Percentiles rank a stretch among this genome's conserved stretches.
These are phyloP conservation scores for Athelia sp. DNA, from an alignment of 1,284 basidiomycete species.

Conservation along the genomic window DNA sequence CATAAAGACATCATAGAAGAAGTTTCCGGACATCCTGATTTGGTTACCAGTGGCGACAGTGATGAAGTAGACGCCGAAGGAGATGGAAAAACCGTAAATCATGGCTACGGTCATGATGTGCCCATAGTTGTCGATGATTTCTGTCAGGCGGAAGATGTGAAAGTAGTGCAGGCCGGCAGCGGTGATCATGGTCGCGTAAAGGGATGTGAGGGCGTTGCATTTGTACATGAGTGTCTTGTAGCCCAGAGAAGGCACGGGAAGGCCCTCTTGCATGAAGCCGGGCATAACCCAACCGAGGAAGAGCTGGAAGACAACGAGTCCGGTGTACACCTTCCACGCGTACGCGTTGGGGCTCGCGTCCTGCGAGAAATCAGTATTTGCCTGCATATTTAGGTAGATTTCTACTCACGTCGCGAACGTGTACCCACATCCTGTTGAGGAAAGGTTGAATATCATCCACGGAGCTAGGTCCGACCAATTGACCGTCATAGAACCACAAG, in stretches of 20 bases:
- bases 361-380: background rate
- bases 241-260: slow-evolving; percentile 86
- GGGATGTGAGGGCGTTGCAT: slow-evolving; percentile 89
- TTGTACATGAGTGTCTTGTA: slow-evolving; percentile 95
- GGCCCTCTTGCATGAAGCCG: slow-evolving; percentile 89
- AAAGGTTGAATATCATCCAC: slow-evolving; percentile 77
- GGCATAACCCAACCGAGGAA: slow-evolving; percentile 89
- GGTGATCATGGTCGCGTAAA: slow-evolving; percentile 84
- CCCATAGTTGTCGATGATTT: slow-evolving; percentile 96
- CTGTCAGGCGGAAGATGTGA: slow-evolving; percentile 85
- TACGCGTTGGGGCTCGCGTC: slow-evolving; percentile 89
- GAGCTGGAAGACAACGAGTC: slow-evolving; percentile 88
- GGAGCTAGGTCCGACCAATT: slow-evolving; percentile 73
- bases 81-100: slow-evolving; percentile 84
- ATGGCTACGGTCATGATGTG: slow-evolving; percentile 95
- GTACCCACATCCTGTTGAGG: slow-evolving; percentile 77
- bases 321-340: slow-evolving; percentile 86
- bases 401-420: slow-evolving; percentile 67
- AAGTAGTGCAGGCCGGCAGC: slow-evolving; percentile 77
- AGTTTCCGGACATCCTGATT: slow-evolving; percentile 91
- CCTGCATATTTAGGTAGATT: background rate
- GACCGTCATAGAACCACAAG: slow-evolving; percentile 93
- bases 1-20: slow-evolving; percentile 96
- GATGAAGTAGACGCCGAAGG: slow-evolving; percentile 76
- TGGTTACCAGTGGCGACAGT: slow-evolving; percentile 76